Evolutionary conservation across 2,329 filamentous ascomycete genomes (phyloP).

Genomic region (Juglanconis juglandina): DNA sequence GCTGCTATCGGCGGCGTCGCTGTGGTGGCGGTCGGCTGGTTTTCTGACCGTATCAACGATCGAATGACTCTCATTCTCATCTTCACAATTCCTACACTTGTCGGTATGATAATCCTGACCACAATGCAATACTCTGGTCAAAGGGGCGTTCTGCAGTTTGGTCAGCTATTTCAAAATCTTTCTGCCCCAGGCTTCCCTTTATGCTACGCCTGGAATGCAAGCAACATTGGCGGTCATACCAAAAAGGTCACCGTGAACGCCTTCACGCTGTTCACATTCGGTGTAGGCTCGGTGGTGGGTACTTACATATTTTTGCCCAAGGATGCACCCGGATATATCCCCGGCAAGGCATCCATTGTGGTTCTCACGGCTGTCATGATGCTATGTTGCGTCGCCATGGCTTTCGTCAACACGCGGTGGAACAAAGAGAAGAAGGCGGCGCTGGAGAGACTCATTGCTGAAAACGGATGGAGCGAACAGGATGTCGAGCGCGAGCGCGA

Average conservation of each 20-base stretch:
- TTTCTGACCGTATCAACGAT: slow-evolving; percentile 25
- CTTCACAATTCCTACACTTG: slow-evolving; percentile 25
- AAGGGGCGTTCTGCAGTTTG: slow-evolving; percentile 20
- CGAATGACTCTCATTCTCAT: slow-evolving; percentile 21
- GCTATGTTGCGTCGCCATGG: slow-evolving; percentile 16
- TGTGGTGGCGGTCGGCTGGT: slow-evolving; percentile 21
- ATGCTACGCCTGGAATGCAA: slow-evolving; percentile 26
- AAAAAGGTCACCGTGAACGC: slow-evolving; percentile 28
- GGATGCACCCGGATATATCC: slow-evolving; percentile 23
- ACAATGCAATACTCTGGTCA: slow-evolving; percentile 27
- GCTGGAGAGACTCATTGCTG: slow-evolving; percentile 18
- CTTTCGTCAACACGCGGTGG: slow-evolving; percentile 21
- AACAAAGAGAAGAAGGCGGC: slow-evolving; percentile 17
- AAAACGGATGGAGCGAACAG: slow-evolving; percentile 22
- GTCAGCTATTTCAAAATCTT: slow-evolving; percentile 23
- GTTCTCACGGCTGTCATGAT: slow-evolving; percentile 23
- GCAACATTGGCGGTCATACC: slow-evolving; percentile 28
- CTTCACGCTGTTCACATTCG: slow-evolving; percentile 21
- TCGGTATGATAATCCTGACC: slow-evolving; percentile 26
- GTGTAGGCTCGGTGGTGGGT: slow-evolving; percentile 23
- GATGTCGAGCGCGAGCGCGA: slow-evolving; percentile 23
- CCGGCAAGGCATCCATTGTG: slow-evolving; percentile 25
- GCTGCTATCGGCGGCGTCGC: slow-evolving; percentile 24
- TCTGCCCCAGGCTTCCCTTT: slow-evolving; percentile 21
- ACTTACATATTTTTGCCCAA: slow-evolving; percentile 24